These are phyloP conservation scores for Suillus luteus DNA, from an alignment of 768 basidiomycete species.

Conservation along the genomic window DNA sequence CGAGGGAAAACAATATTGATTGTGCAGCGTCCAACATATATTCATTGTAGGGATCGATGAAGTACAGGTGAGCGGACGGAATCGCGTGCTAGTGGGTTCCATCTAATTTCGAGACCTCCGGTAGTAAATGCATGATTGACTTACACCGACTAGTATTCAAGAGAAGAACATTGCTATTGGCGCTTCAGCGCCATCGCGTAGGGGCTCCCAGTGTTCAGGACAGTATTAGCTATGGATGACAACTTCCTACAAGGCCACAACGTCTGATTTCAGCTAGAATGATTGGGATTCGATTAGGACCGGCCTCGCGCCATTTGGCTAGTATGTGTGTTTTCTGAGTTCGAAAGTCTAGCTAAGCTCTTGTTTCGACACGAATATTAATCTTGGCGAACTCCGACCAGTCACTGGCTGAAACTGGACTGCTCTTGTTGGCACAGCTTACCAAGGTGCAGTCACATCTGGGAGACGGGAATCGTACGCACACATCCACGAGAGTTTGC, in stretches of 20 bases:
- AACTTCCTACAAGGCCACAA: too few relatives aligned
- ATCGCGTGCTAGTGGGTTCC: too few relatives aligned
- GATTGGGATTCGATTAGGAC: neutral
- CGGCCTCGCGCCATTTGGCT: neutral
- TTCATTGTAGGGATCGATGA: neutral
- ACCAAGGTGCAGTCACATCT: neutral
- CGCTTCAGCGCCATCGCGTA: too few relatives aligned
- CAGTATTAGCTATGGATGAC: too few relatives aligned
- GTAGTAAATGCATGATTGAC: too few relatives aligned
- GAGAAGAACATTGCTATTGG: neutral
- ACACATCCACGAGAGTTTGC: neutral
- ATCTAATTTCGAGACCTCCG: neutral
- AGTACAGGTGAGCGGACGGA: neutral
- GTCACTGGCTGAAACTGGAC: neutral
- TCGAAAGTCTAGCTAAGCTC: neutral
- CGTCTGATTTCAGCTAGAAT: too few relatives aligned
- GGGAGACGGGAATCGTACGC: neutral
- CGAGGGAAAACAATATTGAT: too few relatives aligned
- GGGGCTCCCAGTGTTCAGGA: too few relatives aligned
- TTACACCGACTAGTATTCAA: neutral
- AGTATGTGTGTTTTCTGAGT: neutral
- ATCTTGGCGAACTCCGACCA: neutral
- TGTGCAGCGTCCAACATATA: neutral
- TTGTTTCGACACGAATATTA: neutral
- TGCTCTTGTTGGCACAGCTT: neutral